Conservation (phyloP, 2,329 filamentous ascomycete genomes). For the Penicillium sumatraense region DNA sequence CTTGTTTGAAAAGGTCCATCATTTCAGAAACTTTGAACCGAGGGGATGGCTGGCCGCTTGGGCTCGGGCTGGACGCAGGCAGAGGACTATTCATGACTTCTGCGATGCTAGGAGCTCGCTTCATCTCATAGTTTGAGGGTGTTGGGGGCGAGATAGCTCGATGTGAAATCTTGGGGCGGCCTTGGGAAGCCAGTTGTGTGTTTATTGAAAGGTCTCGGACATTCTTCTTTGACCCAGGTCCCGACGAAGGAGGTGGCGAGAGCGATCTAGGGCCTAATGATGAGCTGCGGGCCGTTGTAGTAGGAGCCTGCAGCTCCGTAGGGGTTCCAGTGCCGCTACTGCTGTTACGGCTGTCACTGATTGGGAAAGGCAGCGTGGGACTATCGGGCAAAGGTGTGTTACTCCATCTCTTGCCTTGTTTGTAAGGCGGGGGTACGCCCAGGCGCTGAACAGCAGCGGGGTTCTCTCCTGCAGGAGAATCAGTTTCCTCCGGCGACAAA, state of each 20-base stretch:
- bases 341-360: constrained; percentile 10
- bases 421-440: constrained; percentile 37
- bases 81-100: constrained; percentile 48
- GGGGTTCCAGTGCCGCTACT: constrained; percentile 5
- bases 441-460: constrained; percentile 27
- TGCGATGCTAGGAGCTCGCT: constrained; percentile 42
- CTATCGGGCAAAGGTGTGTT: constrained; percentile 40
- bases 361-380: constrained; percentile 36
- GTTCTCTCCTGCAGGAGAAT: constrained; percentile 15
- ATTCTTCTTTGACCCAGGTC: constrained; percentile 39
- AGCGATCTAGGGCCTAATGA: constrained; percentile 17
- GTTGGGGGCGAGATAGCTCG: constrained; percentile 43
- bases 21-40: constrained; percentile 44
- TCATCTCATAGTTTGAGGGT: constrained; percentile 30
- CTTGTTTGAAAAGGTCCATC: constrained; percentile 48
- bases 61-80: constrained; percentile 32
- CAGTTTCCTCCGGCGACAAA: constrained; percentile 26
- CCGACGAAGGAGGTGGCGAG: constrained; percentile 21
- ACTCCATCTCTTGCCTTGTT: constrained; percentile 37
- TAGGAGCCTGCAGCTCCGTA: constrained; percentile 14
- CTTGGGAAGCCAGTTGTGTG: constrained; percentile 40
- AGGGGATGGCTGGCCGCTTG: constrained; percentile 27
- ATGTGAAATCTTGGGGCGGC: constrained; percentile 39
- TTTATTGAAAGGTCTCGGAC: constrained; percentile 47
- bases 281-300: constrained; percentile 12